Evolutionary conservation across 495 filamentous ascomycete species (phyloP).

Genomic region (Neurospora sp.): DNA sequence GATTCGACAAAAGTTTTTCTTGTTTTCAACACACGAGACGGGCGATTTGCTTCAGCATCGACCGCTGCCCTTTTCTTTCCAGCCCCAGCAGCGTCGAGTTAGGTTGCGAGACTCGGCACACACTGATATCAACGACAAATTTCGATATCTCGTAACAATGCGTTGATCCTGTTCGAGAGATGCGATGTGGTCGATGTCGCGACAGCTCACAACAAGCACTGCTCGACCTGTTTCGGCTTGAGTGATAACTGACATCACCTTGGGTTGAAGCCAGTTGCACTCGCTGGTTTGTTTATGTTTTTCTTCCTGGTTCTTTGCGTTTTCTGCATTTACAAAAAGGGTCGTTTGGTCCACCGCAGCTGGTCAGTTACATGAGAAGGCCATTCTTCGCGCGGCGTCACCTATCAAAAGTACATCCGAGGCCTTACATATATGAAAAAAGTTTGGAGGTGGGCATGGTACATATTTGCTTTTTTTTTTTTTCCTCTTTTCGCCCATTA

Average conservation of each 20-base stretch:
- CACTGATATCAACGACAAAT: background rate
- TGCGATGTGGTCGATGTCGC: background rate
- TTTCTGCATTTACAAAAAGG: constrained; percentile 6
- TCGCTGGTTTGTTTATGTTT: constrained; percentile 1
- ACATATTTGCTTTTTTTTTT: constrained; percentile 18
- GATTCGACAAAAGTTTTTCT: constrained; percentile 21
- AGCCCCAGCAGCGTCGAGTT: background rate
- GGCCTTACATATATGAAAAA: constrained; percentile 10
- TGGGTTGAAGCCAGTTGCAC: background rate
- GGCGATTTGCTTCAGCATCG: background rate
- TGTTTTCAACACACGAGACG: background rate
- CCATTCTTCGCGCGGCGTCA: background rate
- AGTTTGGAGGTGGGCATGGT: constrained; percentile 14
- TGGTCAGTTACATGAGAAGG: background rate
- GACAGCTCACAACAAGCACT: background rate
- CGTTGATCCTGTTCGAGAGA: background rate
- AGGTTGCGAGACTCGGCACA: background rate
- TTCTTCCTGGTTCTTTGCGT: background rate
- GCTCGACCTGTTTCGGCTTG: background rate
- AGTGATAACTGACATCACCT: background rate
- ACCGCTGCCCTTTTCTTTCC: background rate
- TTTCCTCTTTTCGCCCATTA: background rate
- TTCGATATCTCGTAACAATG: background rate
- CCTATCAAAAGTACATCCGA: background rate
- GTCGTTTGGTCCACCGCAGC: constrained; percentile 2